Base-by-base conservation (phyloP, 2,329 filamentous ascomycete species). In the Phoma herbarum region DNA sequence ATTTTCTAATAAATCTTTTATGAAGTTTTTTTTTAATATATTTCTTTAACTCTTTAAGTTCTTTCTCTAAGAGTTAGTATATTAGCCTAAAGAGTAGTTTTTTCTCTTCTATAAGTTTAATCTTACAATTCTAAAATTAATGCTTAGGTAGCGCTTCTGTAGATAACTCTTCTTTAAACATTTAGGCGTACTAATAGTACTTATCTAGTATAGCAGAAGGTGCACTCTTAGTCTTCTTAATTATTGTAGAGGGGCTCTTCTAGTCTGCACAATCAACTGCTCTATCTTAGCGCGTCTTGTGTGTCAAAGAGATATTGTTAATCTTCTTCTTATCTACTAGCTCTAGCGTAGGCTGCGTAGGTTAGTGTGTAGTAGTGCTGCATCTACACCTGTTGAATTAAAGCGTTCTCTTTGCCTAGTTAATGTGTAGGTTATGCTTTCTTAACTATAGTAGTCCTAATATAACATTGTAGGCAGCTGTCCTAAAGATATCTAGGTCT, bases 71-170 rank as follows among this genome's bases (percentile, higher is more conserved):
- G 3, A 49, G 23, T 26, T 49, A 28, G 16, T 49, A 49, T 16
- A 49, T n/a, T 2, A 4, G 46, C 16, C 37, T 49, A 22, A 39
- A 29, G n/a, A 11, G 11, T 18, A 41, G 46, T 41, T 49, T 26
- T 39, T 16, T 35, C 25, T 23, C 33, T 39, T 39, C 10, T n/a
- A 29, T 39, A 39, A 49, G 23, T 20, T 18, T 33, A n/a, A 49
- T 49, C n/a, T 49, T 29, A 28, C 11, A 49, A 33, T 49, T 10
- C 33, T 41, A 49, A 10, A 12, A 20, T 22, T 39, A 39, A 35
- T 49, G 12, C 26, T 41, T 29, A 28, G n/a, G 33, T 26, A 49
- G 33, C 4, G 33, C 33, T 37, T 37, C 18, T 37, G n/a, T 7
- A 18, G 33, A 37, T 37, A 37, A 18, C 33, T 37, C 33, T 37